Evolutionary conservation across 805 yeast species (phyloP).

Genomic region (Schwanniomyces pseudopolymorphus): DNA sequence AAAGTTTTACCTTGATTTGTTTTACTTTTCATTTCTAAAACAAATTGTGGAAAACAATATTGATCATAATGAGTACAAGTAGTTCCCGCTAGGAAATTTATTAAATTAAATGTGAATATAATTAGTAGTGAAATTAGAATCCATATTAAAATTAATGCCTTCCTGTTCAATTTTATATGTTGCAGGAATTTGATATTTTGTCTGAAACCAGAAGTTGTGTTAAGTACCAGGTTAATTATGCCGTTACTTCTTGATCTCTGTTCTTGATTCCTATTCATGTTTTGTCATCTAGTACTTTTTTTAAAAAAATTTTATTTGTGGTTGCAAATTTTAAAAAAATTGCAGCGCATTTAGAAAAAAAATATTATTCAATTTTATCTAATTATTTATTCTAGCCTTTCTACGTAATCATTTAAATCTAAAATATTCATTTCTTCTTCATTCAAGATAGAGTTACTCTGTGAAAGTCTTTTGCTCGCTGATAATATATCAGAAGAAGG

Average conservation of each 20-base stretch:
- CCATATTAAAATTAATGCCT: neutral
- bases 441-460: conserved; percentile 15
- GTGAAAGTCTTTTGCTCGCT: neutral
- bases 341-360: neutral
- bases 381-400: conserved; percentile 4
- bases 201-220: neutral
- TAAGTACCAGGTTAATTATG: too few relatives aligned
- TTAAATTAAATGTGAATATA: neutral
- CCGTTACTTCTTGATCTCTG: neutral
- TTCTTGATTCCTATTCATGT: neutral
- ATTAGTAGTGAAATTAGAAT: neutral
- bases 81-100: conserved; percentile 5
- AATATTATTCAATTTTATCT: neutral
- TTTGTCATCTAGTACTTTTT: neutral
- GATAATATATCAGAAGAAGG: neutral
- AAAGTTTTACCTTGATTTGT: conserved; percentile 31
- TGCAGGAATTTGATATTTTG: neutral
- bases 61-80: conserved; percentile 30
- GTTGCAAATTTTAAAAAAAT: neutral
- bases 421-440: conserved; percentile 22
- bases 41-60: conserved; percentile 43
- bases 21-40: conserved; percentile 38
- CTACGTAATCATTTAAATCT: conserved; percentile 12
- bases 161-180: neutral
- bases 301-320: neutral